Percentiles rank a stretch among this genome's conserved stretches.
Evolutionary conservation across 306 rosid species (phyloP).

Genomic region (Cucumis hystrix): DNA sequence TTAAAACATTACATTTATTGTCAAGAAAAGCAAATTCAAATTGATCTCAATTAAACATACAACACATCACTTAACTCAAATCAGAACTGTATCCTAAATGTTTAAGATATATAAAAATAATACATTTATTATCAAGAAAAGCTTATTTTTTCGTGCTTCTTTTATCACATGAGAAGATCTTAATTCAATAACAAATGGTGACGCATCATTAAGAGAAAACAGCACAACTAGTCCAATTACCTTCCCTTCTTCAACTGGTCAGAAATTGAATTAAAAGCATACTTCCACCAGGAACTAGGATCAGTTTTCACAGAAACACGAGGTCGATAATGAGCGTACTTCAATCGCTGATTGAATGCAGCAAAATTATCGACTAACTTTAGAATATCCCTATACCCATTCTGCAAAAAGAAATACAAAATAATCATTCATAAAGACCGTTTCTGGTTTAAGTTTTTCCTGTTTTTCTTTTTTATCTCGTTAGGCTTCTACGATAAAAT

Average conservation of each 20-base stretch:
- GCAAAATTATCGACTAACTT: conserved; percentile 89
- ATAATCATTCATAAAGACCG: neutral
- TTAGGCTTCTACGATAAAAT: neutral
- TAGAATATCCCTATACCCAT: conserved; percentile 70
- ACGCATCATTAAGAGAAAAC: neutral
- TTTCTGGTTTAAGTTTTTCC: neutral
- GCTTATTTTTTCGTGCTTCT: neutral
- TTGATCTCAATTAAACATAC: neutral
- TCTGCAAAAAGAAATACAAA: conserved; percentile 33
- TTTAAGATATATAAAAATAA: neutral
- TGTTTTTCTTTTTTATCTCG: neutral
- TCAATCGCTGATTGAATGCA: conserved; percentile 81
- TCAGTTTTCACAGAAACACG: conserved; percentile 54
- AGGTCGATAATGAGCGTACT: conserved; percentile 91
- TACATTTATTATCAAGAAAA: neutral
- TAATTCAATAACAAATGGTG: neutral
- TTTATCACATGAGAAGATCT: neutral
- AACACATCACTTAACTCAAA: neutral
- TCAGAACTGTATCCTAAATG: neutral
- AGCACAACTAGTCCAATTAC: conserved; percentile 21
- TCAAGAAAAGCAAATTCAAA: too few relatives aligned
- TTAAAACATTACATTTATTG: too few relatives aligned
- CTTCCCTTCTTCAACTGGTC: conserved; percentile 92
- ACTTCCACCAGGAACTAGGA: conserved; percentile 87
- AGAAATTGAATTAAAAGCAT: conserved; percentile 67